Percentiles rank a stretch among this genome's conserved stretches.
phyloP scores from a whole-genome alignment of 1,284 basidiomycete genomes.

The Xerocomus amazonicus region DNA sequence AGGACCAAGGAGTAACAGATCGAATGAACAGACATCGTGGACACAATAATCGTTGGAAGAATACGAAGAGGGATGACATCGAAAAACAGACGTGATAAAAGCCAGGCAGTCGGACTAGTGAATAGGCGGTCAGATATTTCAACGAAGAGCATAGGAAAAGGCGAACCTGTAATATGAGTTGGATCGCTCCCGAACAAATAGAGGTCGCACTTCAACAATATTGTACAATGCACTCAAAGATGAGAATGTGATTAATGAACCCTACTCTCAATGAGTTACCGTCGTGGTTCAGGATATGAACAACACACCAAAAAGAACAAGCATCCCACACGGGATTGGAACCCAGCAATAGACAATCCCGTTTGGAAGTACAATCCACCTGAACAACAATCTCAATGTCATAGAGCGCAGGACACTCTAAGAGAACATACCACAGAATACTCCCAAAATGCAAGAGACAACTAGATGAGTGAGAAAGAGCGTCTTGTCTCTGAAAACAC shows the following conservation, averaged over 20 bases:
- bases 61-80: conserved; percentile 83
- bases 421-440: conserved; percentile 63
- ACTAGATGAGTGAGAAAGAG: conserved; percentile 75
- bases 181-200: conserved; percentile 86
- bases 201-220: conserved; percentile 71
- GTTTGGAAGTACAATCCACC: conserved; percentile 85
- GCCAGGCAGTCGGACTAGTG: conserved; percentile 76
- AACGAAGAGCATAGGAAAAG: background rate
- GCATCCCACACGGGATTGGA: conserved; percentile 88
- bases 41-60: conserved; percentile 79
- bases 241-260: conserved; percentile 83
- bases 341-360: conserved; percentile 77
- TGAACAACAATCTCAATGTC: conserved; percentile 17
- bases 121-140: conserved; percentile 10
- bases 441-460: conserved; percentile 68
- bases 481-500: conserved; percentile 63
- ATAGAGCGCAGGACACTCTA: background rate
- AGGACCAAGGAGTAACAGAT: background rate
- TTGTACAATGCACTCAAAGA: conserved; percentile 85
- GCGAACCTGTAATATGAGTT: conserved; percentile 71
- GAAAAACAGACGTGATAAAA: conserved; percentile 79
- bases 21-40: conserved; percentile 58
- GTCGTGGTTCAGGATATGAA: background rate
- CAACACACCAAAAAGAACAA: conserved; percentile 81
- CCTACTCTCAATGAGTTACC: conserved; percentile 40